Base-by-base conservation (phyloP, 2,329 filamentous ascomycete species). In the Colletotrichum navitas region DNA sequence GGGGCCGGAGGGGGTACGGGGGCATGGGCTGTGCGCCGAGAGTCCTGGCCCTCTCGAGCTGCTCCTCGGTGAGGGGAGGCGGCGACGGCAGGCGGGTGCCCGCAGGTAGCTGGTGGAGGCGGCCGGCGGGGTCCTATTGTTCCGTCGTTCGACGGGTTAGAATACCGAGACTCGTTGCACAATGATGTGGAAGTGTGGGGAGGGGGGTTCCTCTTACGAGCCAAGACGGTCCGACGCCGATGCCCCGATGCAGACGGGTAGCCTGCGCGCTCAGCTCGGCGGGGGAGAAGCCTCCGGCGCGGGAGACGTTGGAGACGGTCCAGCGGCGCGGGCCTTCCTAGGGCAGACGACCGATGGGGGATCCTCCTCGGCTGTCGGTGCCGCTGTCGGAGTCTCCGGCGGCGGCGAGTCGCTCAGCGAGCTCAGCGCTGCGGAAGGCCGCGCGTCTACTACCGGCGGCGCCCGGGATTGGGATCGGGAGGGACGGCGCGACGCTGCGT, bases 231-330 rank as follows among this genome's bases (percentile, higher is more conserved):
- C 64, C 58, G 1, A 56, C 36, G 5, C 68, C 68, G 36, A 71
- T 63, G 26, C 68, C 64, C 11, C 47, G 56, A 26, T 58, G 56
- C 4, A 63, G 51, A 29, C 68, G 68, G 5, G 41, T 56, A 11
- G 68, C 68, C 12, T 63, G 51, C 0, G 64, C 64, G 24, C 49
- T 51, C 26, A 71, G n/a, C 58, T 71, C 68, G 11, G 29, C 58
- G 3, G 52, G 24, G 26, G 68, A 71, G 68, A 3, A 68, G 12
- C 68, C 68, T 0, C 68, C 68, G 1, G 68, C 39, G 29, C 64
- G 68, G 5, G 63, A 67, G n/a, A 63, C 59, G 51, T 71, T 58
- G 68, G 68, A 68, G 52, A 66, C 52, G n/a, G 68, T 67, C 45
- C 64, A 55, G 14, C 68, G 68, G 34, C 68, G 68, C 34, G 64